Base-by-base conservation (phyloP, 2,329 filamentous ascomycete species). In the Pseudocercospora crystallina region DNA sequence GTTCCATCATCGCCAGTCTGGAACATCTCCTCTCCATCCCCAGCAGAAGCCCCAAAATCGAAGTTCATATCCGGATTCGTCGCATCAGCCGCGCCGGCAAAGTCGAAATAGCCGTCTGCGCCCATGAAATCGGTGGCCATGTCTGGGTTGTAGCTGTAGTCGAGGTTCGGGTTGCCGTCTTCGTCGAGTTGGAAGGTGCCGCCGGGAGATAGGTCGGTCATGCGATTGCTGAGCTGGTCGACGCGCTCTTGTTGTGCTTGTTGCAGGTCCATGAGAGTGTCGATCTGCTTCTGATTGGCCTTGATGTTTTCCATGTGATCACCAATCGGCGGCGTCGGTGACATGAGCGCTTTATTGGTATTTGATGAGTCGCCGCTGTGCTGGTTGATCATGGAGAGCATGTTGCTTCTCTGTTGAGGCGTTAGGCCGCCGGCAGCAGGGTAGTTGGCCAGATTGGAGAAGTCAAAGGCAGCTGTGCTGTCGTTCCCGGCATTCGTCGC, bases 251-350 rank as follows among this genome's bases (percentile, higher is more conserved):
- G 84, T 63, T 96, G 90, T 53, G 92, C 84, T 17, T 83, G 81
- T 65, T 95, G 89, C 62, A 96, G 76, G 37, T 85, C 85, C 56
- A 89, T 83, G 2, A 97, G 77, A 29, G 87, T 80, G 44, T 94
- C 88, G 26, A 96, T 80, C 56, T 95, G 87, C 11, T 85, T 77
- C 54, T 86, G 80, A 4, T 86, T 91, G 53, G 81, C 81, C 39
- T 78, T 81, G 55, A 94, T 80, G 34, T 84, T 79, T 43, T 81
- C 77, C 14, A 89, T 73, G 17, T 46, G 41, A 11, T 76, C 73
- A 1, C 79, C 77, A 70, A 81, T 78, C 0, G 80, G 80, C 0
- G 81, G 74, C 10, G 71, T 75, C 3, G 80, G 80, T 12, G 76
- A 79, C 38, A 79, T 73, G 9, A 84, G 71, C 2, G 81, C 80